Conservation (phyloP, 805 yeast species). For the Wickerhamomyces ciferrii region DNA sequence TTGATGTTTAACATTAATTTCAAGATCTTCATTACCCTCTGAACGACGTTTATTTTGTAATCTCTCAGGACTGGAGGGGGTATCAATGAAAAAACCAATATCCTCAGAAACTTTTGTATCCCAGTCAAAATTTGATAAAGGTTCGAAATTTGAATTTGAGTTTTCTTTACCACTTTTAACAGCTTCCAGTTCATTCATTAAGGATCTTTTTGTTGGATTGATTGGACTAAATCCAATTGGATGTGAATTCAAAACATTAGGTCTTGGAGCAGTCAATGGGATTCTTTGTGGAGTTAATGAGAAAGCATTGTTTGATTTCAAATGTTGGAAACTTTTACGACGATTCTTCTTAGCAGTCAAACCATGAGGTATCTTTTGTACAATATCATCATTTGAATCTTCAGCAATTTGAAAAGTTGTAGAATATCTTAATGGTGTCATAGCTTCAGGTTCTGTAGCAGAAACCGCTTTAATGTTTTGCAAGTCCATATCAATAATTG, state of each 20-base stretch:
- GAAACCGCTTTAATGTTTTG: conserved; percentile 1
- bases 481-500: background rate
- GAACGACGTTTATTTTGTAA: conserved; percentile 17
- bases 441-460: conserved; percentile 10
- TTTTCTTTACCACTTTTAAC: conserved; percentile 2
- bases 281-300: conserved; percentile 17
- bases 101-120: background rate
- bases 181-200: conserved; percentile 5
- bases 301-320: background rate
- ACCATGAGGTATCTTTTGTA: conserved; percentile 41
- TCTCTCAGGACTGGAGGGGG: conserved; percentile 2
- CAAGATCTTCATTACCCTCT: conserved; percentile 20
- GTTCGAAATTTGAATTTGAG: background rate
- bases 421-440: conserved; percentile 18
- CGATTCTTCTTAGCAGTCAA: conserved; percentile 26
- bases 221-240: conserved; percentile 8
- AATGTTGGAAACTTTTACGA: conserved; percentile 20
- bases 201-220: conserved; percentile 18
- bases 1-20: background rate
- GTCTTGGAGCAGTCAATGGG: conserved; percentile 28
- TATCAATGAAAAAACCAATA: background rate
- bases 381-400: conserved; percentile 8
- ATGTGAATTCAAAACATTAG: conserved; percentile 19
- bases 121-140: background rate
- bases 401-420: conserved; percentile 14